Conservation (phyloP, 345 rosid species). For the Eucalyptus urophylla region DNA sequence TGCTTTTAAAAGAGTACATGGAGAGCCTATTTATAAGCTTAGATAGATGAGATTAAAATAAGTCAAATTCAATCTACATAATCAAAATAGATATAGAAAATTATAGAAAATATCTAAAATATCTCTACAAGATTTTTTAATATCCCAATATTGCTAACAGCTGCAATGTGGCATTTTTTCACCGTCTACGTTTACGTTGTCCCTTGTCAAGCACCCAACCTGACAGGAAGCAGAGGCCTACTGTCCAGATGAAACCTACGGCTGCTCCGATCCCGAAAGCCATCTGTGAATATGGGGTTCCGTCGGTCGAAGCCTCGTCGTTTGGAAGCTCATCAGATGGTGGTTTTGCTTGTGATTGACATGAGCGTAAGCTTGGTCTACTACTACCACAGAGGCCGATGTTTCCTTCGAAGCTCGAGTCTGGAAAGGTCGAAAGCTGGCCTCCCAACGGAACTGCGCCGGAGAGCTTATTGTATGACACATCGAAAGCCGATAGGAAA, state of each 20-base stretch:
- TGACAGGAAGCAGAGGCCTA: constrained; percentile 4
- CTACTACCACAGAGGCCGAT: background rate
- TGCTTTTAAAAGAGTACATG: too few species aligned
- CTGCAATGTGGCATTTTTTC: background rate
- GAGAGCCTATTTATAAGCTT: too few species aligned
- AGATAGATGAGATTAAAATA: too few species aligned
- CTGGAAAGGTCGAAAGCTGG: constrained; percentile 9
- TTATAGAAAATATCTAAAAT: too few species aligned
- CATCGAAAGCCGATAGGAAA: constrained; percentile 3
- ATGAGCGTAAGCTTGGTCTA: background rate
- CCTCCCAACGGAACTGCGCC: constrained; percentile 8
- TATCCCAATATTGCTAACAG: too few species aligned
- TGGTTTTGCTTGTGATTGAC: background rate
- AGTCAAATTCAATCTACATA: too few species aligned
- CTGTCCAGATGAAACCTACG: background rate
- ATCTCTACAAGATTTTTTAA: too few species aligned
- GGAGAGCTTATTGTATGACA: constrained; percentile 9
- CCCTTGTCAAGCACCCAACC: constrained; percentile 2
- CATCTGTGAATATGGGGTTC: background rate
- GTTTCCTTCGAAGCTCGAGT: constrained; percentile 17
- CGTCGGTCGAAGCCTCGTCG: background rate
- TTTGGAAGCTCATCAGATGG: background rate
- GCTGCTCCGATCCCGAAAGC: constrained; percentile 5
- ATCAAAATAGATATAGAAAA: too few species aligned
- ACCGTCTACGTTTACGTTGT: background rate